phyloP scores from a whole-genome alignment of 371 early-diverging fungal genomes.

The Mucor piriformis region DNA sequence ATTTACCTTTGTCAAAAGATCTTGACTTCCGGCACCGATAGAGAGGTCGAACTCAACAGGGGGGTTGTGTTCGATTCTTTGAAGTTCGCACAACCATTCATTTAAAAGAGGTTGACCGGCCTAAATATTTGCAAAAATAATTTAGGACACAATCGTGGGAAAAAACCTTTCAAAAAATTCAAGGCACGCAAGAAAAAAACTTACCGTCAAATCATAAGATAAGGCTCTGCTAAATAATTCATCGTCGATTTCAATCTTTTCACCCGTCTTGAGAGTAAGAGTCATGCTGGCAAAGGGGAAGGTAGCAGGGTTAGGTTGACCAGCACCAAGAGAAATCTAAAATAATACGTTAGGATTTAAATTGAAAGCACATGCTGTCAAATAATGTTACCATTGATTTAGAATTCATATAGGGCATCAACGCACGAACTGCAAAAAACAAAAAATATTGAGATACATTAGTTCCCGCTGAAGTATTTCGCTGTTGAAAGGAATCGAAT shows the following conservation, averaged over 20 bases:
- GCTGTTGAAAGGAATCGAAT: too few species aligned
- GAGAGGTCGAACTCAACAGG: conserved; percentile 63
- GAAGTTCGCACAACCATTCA: conserved; percentile 67
- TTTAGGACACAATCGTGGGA: conserved; percentile 4
- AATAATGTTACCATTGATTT: conserved; percentile 47
- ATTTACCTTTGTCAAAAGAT: conserved; percentile 70
- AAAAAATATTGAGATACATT: not conserved
- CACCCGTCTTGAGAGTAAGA: conserved; percentile 66
- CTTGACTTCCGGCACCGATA: conserved; percentile 79
- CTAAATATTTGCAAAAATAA: conserved; percentile 15
- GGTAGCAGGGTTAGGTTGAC: conserved; percentile 73
- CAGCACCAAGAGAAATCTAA: conserved; percentile 73
- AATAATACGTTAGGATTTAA: not conserved
- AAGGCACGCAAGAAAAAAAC: conserved; percentile 1
- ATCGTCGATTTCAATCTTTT: conserved; percentile 50
- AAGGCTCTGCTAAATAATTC: conserved; percentile 47
- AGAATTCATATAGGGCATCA: conserved; percentile 23
- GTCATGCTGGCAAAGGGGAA: conserved; percentile 73
- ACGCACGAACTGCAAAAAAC: conserved; percentile 11
- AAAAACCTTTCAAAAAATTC: not conserved
- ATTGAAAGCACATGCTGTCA: not conserved
- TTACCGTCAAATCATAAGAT: conserved; percentile 65
- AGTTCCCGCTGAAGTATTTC: not conserved
- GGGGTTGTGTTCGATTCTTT: conserved; percentile 63
- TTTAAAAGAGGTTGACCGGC: conserved; percentile 67